A percentile compares a stretch with the other conserved stretches of the same genome.
phyloP scores from a whole-genome alignment of 371 early-diverging fungal genomes.

The Massospora cicadina region DNA sequence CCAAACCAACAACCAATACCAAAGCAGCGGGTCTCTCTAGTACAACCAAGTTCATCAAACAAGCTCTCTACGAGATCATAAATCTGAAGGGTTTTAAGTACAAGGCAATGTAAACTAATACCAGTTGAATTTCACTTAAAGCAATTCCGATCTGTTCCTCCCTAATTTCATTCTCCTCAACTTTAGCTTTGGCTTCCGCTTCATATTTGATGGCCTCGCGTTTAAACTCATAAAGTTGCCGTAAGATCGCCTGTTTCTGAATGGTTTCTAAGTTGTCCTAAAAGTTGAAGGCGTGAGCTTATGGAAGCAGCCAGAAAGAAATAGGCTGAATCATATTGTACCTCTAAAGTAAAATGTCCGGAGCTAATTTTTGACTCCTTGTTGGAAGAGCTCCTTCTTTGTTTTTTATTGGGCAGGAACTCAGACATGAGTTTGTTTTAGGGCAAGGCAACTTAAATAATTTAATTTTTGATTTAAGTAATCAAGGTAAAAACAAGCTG shows the following conservation, averaged over 20 bases:
- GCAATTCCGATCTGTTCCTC: neutral
- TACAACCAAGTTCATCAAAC: conserved; percentile 4
- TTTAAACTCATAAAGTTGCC: conserved; percentile 69
- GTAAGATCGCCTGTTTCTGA: conserved; percentile 67
- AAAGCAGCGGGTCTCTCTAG: neutral
- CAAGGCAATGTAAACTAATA: neutral
- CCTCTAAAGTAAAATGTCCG: neutral
- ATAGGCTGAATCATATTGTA: neutral
- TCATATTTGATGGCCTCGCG: conserved; percentile 20
- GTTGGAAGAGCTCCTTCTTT: neutral
- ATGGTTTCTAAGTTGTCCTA: conserved; percentile 18
- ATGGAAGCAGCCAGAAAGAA: neutral
- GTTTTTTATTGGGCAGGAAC: neutral
- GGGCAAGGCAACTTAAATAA: too few species aligned
- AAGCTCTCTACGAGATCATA: conserved; percentile 5
- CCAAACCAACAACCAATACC: neutral
- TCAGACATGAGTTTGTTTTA: too few species aligned
- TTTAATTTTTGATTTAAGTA: too few species aligned
- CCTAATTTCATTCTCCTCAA: neutral
- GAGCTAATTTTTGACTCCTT: neutral
- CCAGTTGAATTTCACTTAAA: conserved; percentile 4
- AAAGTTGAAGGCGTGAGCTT: neutral
- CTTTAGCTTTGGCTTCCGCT: neutral
- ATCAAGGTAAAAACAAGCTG: too few species aligned
- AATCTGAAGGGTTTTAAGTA: neutral